Conservation (phyloP, 352 stramenopile genomes). For the Globisporangium mamillatum region DNA sequence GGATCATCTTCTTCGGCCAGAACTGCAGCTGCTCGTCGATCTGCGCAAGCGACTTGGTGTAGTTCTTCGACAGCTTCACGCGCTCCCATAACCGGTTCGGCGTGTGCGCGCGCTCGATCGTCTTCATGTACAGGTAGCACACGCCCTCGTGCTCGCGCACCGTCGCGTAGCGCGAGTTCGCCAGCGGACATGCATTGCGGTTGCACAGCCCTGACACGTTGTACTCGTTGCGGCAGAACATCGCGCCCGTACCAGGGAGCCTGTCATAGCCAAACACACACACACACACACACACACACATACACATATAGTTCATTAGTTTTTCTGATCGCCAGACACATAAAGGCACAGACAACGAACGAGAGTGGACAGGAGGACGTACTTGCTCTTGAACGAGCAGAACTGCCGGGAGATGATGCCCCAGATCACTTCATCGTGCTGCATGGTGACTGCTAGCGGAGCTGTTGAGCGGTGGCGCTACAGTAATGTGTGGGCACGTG, state of each 20-base stretch:
- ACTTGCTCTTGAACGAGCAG: constrained; percentile 98
- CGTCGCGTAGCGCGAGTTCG: constrained; percentile 98
- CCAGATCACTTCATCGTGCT: constrained; percentile 99
- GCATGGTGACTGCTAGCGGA: constrained; percentile 50
- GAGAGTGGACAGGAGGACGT: constrained; percentile 15
- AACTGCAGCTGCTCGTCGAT: constrained; percentile 97
- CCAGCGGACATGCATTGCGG: constrained; percentile 93
- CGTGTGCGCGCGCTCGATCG: constrained; percentile 97
- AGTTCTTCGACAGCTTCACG: constrained; percentile 97
- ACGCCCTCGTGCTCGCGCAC: constrained; percentile 96
- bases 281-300: neutral
- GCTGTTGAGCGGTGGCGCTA: neutral
- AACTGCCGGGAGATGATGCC: constrained; percentile 98
- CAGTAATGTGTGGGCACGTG: neutral
- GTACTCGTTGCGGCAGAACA: constrained; percentile 98
- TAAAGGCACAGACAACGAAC: neutral
- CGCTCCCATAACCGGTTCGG: constrained; percentile 99
- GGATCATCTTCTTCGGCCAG: constrained; percentile 97
- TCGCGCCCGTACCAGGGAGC: constrained; percentile 82
- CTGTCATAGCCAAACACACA: constrained; percentile 7
- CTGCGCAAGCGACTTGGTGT: constrained; percentile 93
- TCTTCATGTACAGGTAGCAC: constrained; percentile 98
- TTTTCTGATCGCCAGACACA: neutral
- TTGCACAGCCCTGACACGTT: constrained; percentile 99
- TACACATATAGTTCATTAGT: neutral